These are phyloP conservation scores for Lagenidium giganteum DNA, from an alignment of 352 stramenopile genomes.

Conservation along the genomic window DNA sequence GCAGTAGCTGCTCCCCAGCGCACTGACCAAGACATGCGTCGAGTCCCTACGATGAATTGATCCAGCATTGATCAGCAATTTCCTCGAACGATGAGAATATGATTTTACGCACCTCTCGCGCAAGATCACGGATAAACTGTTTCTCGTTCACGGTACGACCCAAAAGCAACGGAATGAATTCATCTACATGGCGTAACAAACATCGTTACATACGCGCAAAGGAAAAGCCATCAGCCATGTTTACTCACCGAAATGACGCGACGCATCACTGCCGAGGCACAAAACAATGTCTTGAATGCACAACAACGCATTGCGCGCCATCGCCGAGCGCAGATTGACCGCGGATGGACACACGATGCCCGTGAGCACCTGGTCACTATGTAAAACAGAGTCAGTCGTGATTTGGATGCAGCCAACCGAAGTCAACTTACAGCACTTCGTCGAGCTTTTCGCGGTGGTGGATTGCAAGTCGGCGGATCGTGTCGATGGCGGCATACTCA, in stretches of 20 bases:
- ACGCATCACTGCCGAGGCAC: conserved; percentile 17
- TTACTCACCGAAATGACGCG: conserved; percentile 25
- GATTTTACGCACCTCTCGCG: conserved; percentile 32
- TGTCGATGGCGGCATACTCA: conserved; percentile 21
- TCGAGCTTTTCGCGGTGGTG: conserved; percentile 14
- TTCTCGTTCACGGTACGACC: conserved; percentile 59
- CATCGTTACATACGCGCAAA: neutral
- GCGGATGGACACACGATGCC: conserved; percentile 54
- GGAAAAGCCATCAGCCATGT: conserved; percentile 1
- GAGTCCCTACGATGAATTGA: conserved; percentile 3
- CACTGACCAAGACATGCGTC: conserved; percentile 7
- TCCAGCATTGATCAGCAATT: conserved; percentile 1
- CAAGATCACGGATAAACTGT: conserved; percentile 67
- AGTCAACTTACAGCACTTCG: neutral
- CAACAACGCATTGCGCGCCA: conserved; percentile 61
- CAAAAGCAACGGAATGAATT: conserved; percentile 45
- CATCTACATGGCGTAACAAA: conserved; percentile 19
- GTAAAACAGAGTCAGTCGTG: conserved; percentile 7
- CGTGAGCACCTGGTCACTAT: conserved; percentile 4
- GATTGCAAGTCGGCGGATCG: conserved; percentile 15
- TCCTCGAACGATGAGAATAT: too few relatives aligned
- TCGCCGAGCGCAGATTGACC: conserved; percentile 50
- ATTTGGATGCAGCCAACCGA: neutral
- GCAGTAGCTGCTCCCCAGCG: conserved; percentile 8
- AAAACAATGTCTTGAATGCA: conserved; percentile 59